phyloP scores from a whole-genome alignment of 805 yeast genomes.

The Nakazawaea holstii region DNA sequence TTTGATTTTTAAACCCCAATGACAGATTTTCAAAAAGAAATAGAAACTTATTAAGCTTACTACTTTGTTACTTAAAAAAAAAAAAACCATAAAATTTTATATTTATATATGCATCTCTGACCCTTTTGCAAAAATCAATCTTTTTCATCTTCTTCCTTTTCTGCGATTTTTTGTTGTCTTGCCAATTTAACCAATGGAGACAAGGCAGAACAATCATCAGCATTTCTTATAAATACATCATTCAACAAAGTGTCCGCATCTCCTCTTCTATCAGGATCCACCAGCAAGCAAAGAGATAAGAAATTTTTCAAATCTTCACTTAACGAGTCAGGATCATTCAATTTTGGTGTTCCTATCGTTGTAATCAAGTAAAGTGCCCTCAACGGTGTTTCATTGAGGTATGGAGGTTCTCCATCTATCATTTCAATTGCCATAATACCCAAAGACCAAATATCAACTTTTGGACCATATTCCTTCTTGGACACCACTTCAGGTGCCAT shows the following conservation, averaged over 20 bases:
- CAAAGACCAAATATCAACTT: slow-evolving; percentile 78
- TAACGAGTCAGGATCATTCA: slow-evolving; percentile 68
- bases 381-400: slow-evolving; percentile 72
- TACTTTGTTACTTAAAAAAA: too few species aligned
- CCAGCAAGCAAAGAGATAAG: slow-evolving; percentile 73
- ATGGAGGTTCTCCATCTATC: slow-evolving; percentile 86
- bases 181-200: slow-evolving; percentile 76
- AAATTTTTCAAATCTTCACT: slow-evolving; percentile 63
- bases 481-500: slow-evolving; percentile 87
- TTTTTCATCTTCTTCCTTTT: slow-evolving; percentile 21
- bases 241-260: slow-evolving; percentile 67
- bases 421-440: slow-evolving; percentile 85
- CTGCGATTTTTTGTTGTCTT: slow-evolving; percentile 50
- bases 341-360: slow-evolving; percentile 75
- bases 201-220: slow-evolving; percentile 56
- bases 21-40: too few species aligned
- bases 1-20: too few species aligned
- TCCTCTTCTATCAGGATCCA: slow-evolving; percentile 76
- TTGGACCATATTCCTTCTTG: slow-evolving; percentile 75
- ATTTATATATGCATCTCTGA: too few species aligned
- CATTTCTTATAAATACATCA: slow-evolving; percentile 58
- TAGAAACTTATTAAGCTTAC: too few species aligned
- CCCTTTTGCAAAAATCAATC: too few species aligned
- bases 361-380: slow-evolving; percentile 74
- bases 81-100: neutral